Evolutionary conservation across 371 early-diverging fungal species (phyloP), one percentile per base, ranked within the genome.

Genomic region (Apophysomyces ossiformis): DNA sequence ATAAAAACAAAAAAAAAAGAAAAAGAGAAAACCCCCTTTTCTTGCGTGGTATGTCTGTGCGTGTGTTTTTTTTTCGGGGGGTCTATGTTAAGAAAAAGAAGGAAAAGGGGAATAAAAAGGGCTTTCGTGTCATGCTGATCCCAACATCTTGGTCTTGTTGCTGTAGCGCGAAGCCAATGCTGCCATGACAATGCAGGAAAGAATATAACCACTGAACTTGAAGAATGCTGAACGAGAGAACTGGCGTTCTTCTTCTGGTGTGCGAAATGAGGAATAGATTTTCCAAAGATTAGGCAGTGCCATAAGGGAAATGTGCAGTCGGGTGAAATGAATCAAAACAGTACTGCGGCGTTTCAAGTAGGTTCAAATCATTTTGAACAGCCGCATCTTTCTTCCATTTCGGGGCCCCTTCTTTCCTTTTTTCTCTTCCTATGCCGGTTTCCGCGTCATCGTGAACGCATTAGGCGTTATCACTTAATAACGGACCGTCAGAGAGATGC

Each of bases 171-270:
- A 78, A 43, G 90, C 87, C 44, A 89, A 64, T 60, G 84, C 87
- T 13, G 91, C 90, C 81, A 93, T 90, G 60, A 79, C 83, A 41
- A 86, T 87, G 61, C 90, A 91, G 57, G 87, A 86, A 41, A 86
- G 77, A 57, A 92, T 81, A 68, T 87, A 92, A 15, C 91, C 88
- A 54, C 88, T 83, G 58, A 92, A 89, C 64, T 90, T 93, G 80
- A 92, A 92, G 59, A 91, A 90, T 21, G 93, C 93, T 0, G 86
- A 81, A 37, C 91, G 87, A 15, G 90, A 89, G 68, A 90, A 89
- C 62, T 85, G 83, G 43, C 89, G 77, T 70, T 93, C 92, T 73
- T 93, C 89, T 70, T 91, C 90, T 1, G 91, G 88, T 46, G 92
- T 88, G 41, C 94, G 87, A 63, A 89, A 89, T 32, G 91, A 90